Evolutionary conservation across 2,329 filamentous ascomycete species (phyloP).

Genomic region (Colletotrichum spinosum): DNA sequence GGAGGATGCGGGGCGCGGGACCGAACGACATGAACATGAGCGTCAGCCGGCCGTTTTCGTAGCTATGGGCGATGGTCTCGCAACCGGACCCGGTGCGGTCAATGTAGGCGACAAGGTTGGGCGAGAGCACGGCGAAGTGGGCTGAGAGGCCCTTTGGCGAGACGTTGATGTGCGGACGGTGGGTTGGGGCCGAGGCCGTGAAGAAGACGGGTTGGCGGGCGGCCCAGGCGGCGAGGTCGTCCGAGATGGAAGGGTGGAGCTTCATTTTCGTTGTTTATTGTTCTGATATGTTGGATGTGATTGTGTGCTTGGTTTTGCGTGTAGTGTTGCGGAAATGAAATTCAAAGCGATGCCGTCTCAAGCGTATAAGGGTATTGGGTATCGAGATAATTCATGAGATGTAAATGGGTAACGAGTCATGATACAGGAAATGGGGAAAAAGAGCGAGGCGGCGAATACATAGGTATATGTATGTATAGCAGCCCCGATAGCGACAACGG

Average conservation of each 20-base stretch:
- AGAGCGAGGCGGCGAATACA: slow-evolving; percentile 3
- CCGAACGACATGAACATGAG: slow-evolving; percentile 80
- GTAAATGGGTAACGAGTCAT: slow-evolving; percentile 23
- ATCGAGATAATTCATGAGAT: slow-evolving; percentile 26
- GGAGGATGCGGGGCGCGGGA: slow-evolving; percentile 68
- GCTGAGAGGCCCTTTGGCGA: slow-evolving; percentile 79
- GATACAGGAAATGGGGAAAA: slow-evolving; percentile 19
- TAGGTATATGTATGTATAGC: slow-evolving; percentile 15
- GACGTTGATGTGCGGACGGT: slow-evolving; percentile 78
- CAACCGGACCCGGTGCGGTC: slow-evolving; percentile 81
- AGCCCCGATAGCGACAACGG: slow-evolving; percentile 6
- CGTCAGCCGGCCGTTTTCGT: slow-evolving; percentile 81
- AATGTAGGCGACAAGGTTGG: slow-evolving; percentile 74
- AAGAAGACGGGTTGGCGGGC: slow-evolving; percentile 79
- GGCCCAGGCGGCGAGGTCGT: slow-evolving; percentile 72
- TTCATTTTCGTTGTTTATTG: slow-evolving; percentile 59
- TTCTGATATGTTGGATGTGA: not conserved
- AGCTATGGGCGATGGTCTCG: slow-evolving; percentile 81
- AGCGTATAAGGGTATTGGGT: slow-evolving; percentile 32
- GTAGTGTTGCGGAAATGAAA: not conserved
- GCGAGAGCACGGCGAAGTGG: slow-evolving; percentile 70
- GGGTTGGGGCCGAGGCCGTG: slow-evolving; percentile 76
- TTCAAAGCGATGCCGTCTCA: slow-evolving; percentile 14
- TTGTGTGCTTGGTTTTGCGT: not conserved
- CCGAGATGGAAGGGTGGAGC: slow-evolving; percentile 66